Evolutionary conservation across 306 rosid genomes (phyloP).

Genomic region (Spatholobus suberectus): DNA sequence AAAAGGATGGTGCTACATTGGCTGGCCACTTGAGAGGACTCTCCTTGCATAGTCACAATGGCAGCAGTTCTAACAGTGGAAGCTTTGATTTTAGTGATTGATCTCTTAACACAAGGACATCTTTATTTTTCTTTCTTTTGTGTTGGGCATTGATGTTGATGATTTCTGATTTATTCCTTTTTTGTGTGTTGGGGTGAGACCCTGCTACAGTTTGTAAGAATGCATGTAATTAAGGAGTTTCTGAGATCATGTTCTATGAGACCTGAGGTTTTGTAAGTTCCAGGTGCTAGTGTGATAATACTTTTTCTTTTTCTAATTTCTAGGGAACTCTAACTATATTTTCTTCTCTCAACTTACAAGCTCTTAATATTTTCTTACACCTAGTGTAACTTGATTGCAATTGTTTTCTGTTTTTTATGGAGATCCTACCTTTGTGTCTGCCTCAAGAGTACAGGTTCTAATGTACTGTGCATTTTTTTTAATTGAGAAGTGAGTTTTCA

Average conservation of each 20-base stretch:
- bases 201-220: conserved; percentile 17
- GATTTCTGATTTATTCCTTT: conserved; percentile 27
- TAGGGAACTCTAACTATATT: not conserved
- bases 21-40: conserved; percentile 74
- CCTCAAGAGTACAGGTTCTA: not conserved
- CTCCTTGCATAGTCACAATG: conserved; percentile 77
- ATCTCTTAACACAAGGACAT: conserved; percentile 29
- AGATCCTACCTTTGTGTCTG: not conserved
- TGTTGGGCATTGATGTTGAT: conserved; percentile 23
- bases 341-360: not conserved
- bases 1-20: conserved; percentile 63
- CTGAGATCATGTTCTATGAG: not conserved
- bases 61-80: conserved; percentile 86
- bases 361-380: not conserved
- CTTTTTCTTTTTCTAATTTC: not conserved
- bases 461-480: too few species aligned
- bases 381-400: not conserved
- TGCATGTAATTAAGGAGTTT: conserved; percentile 25
- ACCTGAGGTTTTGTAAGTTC: conserved; percentile 14
- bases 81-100: conserved; percentile 86
- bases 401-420: not conserved
- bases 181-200: not conserved
- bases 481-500: too few species aligned
- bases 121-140: not conserved
- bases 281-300: conserved; percentile 21